Evolutionary conservation across 2,329 filamentous ascomycete genomes (phyloP).

Genomic region (Corynespora cassiicola): DNA sequence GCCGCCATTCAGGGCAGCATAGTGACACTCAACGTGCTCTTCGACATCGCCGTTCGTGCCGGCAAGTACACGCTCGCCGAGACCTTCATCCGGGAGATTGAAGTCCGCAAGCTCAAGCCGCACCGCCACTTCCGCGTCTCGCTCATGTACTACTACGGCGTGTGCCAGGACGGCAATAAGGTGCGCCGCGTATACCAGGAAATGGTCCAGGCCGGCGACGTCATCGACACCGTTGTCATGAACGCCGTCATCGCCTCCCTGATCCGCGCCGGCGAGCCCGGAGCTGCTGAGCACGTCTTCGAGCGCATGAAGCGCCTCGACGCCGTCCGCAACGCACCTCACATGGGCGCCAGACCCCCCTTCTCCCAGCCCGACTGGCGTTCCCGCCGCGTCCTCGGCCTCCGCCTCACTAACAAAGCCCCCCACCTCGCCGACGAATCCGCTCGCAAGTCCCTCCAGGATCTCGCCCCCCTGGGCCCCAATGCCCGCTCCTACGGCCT

Average conservation of each 20-base stretch:
- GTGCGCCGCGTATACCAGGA: slow-evolving; percentile 80
- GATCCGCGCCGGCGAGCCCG: slow-evolving; percentile 75
- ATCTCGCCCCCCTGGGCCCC: slow-evolving; percentile 70
- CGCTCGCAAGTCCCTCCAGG: slow-evolving; percentile 68
- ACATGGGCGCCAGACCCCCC: slow-evolving; percentile 26
- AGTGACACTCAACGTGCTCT: slow-evolving; percentile 93
- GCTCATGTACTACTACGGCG: slow-evolving; percentile 82
- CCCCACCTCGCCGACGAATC: slow-evolving; percentile 56
- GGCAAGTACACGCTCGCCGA: slow-evolving; percentile 85
- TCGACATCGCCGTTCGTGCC: slow-evolving; percentile 84
- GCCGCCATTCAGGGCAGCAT: slow-evolving; percentile 70
- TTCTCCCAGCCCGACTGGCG: slow-evolving; percentile 49
- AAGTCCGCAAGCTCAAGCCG: slow-evolving; percentile 68
- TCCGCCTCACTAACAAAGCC: slow-evolving; percentile 54
- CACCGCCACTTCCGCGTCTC: slow-evolving; percentile 84
- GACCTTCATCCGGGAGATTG: slow-evolving; percentile 84
- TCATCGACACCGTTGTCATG: slow-evolving; percentile 85
- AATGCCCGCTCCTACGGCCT: slow-evolving; percentile 81
- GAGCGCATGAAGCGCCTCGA: slow-evolving; percentile 77
- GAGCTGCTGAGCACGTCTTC: slow-evolving; percentile 81
- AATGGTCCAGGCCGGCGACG: slow-evolving; percentile 83
- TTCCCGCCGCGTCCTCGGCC: slow-evolving; percentile 51
- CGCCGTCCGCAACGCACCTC: slow-evolving; percentile 36
- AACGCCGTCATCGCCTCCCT: slow-evolving; percentile 86
- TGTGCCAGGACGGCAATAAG: slow-evolving; percentile 74